These are phyloP conservation scores for Proliferodiscus dingleyae DNA, from an alignment of 2,329 filamentous ascomycete genomes.

Conservation along the genomic window DNA sequence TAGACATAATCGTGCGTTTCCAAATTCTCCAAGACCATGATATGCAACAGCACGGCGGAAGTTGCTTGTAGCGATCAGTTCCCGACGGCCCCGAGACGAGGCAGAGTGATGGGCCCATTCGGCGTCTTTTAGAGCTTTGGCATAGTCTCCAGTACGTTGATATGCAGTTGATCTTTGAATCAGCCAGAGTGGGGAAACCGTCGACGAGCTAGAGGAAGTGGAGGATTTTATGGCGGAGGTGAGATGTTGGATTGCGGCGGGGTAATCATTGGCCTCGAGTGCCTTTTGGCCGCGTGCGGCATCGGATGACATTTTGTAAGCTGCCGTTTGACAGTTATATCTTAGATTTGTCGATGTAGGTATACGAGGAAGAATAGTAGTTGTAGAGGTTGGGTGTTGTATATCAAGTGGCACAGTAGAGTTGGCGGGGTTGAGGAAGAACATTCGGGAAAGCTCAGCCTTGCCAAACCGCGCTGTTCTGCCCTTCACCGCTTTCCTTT, in stretches of 20 bases:
- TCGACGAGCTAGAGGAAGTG: constrained; percentile 43
- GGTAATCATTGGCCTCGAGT: constrained; percentile 58
- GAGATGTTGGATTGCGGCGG: constrained; percentile 62
- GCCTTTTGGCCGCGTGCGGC: constrained; percentile 52
- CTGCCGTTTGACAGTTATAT: too few species aligned
- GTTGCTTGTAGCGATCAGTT: constrained; percentile 75
- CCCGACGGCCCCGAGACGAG: constrained; percentile 63
- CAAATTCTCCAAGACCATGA: constrained; percentile 64
- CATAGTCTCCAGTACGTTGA: constrained; percentile 55
- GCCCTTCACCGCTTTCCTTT: background rate
- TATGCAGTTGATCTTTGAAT: constrained; percentile 78
- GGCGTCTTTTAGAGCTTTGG: constrained; percentile 64
- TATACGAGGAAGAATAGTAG: too few species aligned
- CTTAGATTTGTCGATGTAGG: too few species aligned
- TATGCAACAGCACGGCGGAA: constrained; percentile 73
- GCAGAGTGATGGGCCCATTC: constrained; percentile 60
- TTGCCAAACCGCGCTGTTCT: constrained; percentile 4
- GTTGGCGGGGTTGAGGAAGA: background rate
- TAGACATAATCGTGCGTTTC: constrained; percentile 70
- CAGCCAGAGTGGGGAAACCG: constrained; percentile 64
- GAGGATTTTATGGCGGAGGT: constrained; percentile 66
- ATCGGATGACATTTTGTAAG: constrained; percentile 43
- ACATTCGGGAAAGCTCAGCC: constrained; percentile 10
- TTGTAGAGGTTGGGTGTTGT: too few species aligned
- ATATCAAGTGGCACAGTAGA: too few species aligned